Base-by-base conservation (phyloP, 352 stramenopile species). In the Pythium scleroteichum region DNA sequence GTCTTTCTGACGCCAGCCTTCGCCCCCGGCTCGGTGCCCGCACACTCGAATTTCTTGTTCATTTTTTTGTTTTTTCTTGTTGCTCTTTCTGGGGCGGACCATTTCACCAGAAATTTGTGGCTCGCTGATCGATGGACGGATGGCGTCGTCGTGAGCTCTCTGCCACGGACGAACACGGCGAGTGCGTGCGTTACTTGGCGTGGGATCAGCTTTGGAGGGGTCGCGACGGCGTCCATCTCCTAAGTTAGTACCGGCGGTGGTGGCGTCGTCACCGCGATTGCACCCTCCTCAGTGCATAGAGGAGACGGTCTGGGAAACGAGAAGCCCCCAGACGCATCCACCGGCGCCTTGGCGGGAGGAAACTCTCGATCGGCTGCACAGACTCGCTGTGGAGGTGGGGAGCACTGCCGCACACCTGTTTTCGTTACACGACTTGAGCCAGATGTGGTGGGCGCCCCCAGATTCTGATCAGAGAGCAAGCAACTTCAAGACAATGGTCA, bases 381-480 rank as follows among this genome's bases (percentile, higher is more conserved):
- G n/a, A n/a, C n/a, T n/a, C n/a, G n/a, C n/a, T n/a, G n/a, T n/a
- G n/a, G n/a, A n/a, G n/a, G n/a, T n/a, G n/a, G 38, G 46, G 13
- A 38, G 14, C 22, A 38, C 23, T 58, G 51, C 20, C 51, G 39
- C 38, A 48, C 33, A 39, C 19, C 51, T 39, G 51, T 24, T 58
- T 39, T 58, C 51, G 20, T 58, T 58, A 58, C 51, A 58, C 46
- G 46, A 44, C 13, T 20, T 44, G 38, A 44, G 38, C 38, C 38
- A 44, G 38, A 44, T 44, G 38, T 44, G 13, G 38, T 44, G 13
- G 38, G 13, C 17, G 13, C 17, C 17, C n/a, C n/a, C n/a, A n/a
- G 13, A 20, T 8, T 44, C 38, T 44, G 38, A 44, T 44, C 38
- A 44, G 38, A 44, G 38, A 44, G 6, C 7, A 19, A 20, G 17